These are phyloP conservation scores for Parmelia sp. DNA, from an alignment of 495 filamentous ascomycete species.

Conservation along the genomic window DNA sequence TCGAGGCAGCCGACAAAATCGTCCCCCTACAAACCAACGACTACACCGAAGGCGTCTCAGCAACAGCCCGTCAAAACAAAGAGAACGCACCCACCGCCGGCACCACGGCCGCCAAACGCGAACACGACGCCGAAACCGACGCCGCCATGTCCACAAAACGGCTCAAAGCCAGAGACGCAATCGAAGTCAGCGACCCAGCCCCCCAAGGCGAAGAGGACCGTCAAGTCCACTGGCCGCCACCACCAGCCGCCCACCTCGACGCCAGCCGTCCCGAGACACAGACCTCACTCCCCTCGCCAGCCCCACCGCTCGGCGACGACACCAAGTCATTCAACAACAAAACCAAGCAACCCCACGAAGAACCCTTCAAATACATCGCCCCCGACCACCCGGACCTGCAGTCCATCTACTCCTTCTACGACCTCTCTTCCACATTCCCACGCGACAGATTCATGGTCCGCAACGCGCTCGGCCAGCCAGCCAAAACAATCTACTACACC, in stretches of 20 bases:
- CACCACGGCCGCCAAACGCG: slow-evolving; percentile 35
- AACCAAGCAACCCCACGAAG: slow-evolving; percentile 56
- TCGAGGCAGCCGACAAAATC: slow-evolving; percentile 45
- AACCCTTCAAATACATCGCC: slow-evolving; percentile 85
- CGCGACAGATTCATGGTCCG: slow-evolving; percentile 89
- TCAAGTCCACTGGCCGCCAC: slow-evolving; percentile 43
- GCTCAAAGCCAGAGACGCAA: slow-evolving; percentile 38
- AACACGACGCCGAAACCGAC: slow-evolving; percentile 38
- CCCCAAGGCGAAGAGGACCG: slow-evolving; percentile 43
- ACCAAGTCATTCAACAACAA: slow-evolving; percentile 29
- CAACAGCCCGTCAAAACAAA: slow-evolving; percentile 29
- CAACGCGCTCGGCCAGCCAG: slow-evolving; percentile 73
- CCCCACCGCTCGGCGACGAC: slow-evolving; percentile 34
- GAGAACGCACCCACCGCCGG: slow-evolving; percentile 37
- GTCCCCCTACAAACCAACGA: slow-evolving; percentile 35
- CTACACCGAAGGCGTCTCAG: slow-evolving; percentile 29
- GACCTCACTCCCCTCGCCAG: slow-evolving; percentile 27
- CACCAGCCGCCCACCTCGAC: slow-evolving; percentile 38
- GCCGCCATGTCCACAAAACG: slow-evolving; percentile 41
- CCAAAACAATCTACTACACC: slow-evolving; percentile 93
- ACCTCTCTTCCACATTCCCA: slow-evolving; percentile 75
- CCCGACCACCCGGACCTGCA: slow-evolving; percentile 65
- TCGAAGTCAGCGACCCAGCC: slow-evolving; percentile 29
- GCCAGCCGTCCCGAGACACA: slow-evolving; percentile 35
- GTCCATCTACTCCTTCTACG: slow-evolving; percentile 73